Evolutionary conservation across 1,284 basidiomycete species (phyloP).

Genomic region (Sphagnurus paluster): DNA sequence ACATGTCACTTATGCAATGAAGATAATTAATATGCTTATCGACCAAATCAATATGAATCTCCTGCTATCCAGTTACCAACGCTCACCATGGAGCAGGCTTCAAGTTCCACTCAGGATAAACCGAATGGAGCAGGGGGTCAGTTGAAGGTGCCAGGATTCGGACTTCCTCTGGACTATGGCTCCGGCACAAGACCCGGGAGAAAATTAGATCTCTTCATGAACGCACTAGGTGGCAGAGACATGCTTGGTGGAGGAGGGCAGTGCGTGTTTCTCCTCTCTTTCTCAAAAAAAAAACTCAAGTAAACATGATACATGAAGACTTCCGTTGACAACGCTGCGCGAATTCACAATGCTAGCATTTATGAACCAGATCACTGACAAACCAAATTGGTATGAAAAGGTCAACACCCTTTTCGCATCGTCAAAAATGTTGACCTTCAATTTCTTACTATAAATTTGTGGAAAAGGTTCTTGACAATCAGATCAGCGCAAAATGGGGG

Average conservation of each 20-base stretch:
- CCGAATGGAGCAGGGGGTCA: no score
- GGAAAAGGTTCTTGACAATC: constrained; percentile 1
- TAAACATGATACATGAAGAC: not conserved
- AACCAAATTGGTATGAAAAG: constrained; percentile 1
- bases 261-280: not conserved
- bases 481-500: not conserved
- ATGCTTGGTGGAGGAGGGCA: not conserved
- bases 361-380: constrained; percentile 3
- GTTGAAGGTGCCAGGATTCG: constrained; percentile 1
- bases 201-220: constrained; percentile 1
- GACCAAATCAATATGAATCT: no score
- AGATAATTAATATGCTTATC: no score
- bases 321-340: not conserved
- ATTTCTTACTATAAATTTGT: no score
- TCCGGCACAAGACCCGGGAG: not conserved
- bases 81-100: no score
- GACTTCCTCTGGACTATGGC: constrained; percentile 3
- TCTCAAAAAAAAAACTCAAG: not conserved
- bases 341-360: constrained; percentile 3
- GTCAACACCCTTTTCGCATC: not conserved
- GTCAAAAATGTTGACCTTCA: no score
- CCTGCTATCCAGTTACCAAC: no score
- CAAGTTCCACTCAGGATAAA: not conserved
- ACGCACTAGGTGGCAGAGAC: not conserved
- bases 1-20: no score